Conservation (phyloP, 73 alveolate genomes). For the Breviolum minutum region DNA sequence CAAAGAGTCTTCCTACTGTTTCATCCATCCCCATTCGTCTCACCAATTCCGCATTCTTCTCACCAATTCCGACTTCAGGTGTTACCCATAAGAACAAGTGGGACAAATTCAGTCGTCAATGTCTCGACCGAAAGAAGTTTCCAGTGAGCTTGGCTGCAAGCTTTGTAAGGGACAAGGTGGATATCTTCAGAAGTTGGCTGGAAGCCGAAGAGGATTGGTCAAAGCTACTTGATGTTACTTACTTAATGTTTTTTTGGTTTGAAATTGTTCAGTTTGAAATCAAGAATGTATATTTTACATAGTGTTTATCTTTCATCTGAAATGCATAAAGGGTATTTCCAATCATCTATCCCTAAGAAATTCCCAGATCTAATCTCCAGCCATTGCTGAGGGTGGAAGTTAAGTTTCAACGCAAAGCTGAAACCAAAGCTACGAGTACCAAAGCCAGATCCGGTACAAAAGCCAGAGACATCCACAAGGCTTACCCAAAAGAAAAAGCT, state of each 20-base stretch:
- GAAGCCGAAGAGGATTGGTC: neutral
- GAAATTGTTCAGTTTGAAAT: too few relatives aligned
- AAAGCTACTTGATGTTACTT: neutral
- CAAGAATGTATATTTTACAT: too few relatives aligned
- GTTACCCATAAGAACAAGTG: neutral
- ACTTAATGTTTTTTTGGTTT: neutral
- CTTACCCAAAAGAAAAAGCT: neutral
- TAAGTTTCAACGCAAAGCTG: neutral
- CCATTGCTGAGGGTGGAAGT: neutral
- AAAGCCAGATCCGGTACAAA: neutral
- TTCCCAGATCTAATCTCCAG: neutral
- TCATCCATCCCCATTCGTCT: too few relatives aligned
- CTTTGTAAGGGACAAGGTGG: neutral
- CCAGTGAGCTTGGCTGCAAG: neutral
- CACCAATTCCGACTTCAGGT: neutral
- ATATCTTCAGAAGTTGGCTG: neutral
- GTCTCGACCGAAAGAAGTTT: neutral
- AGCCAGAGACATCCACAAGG: neutral
- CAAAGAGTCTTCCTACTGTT: too few relatives aligned
- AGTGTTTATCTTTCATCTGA: too few relatives aligned
- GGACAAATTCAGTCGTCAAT: constrained; percentile 43
- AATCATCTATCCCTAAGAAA: too few relatives aligned
- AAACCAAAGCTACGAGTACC: neutral
- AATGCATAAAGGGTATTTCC: neutral
- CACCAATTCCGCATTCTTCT: neutral